Evolutionary conservation across 129 eudicot species (phyloP), one percentile per base, ranked within the genome.

Genomic region (Saussurea involucrata): DNA sequence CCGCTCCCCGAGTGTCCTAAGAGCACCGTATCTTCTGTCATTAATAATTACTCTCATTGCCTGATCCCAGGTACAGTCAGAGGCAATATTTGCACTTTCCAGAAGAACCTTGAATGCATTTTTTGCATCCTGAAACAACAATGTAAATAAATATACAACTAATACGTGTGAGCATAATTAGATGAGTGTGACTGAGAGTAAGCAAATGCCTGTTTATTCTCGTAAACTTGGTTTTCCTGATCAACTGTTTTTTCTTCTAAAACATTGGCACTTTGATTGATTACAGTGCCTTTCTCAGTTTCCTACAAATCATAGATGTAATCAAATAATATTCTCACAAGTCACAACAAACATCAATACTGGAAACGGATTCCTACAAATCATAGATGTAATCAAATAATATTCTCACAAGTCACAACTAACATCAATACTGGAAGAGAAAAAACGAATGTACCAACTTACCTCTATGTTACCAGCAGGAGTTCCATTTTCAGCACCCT

Each of bases 31-130:
- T 74, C 97, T 90, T 83, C 76, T 76, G 81, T 95, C 99, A 79
- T 87, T 92, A 63, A 92, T 90, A 24, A 95, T 92, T 55, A 84
- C 83, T 82, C 95, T 88, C 99, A 95, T 92, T 67, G 92, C 87
- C 97, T 93, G 99, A 76, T 95, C 99, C 99, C 97, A 95, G 13
- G 82, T 92, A 92, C 92, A 92, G 77, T 92, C 97, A 31, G 95
- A 86, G 57, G 87, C 95, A 37, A 92, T 82, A 87, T 95, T 92
- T 80, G 92, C 90, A 83, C 81, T 37, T 83, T 95, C 99, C 70
- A 95, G 18, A 74, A 95, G 97, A 34, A 87, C 85, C 85, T 76
- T 88, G 40, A 95, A 95, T 44, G 94, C 99, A 76, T 74, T 80
- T 76, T 84, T 95, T 32, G 95, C 99, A 57, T 92, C 97, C 99